phyloP scores from a whole-genome alignment of 176 grass and related monocot genomes.

The Melocanna baccifera region DNA sequence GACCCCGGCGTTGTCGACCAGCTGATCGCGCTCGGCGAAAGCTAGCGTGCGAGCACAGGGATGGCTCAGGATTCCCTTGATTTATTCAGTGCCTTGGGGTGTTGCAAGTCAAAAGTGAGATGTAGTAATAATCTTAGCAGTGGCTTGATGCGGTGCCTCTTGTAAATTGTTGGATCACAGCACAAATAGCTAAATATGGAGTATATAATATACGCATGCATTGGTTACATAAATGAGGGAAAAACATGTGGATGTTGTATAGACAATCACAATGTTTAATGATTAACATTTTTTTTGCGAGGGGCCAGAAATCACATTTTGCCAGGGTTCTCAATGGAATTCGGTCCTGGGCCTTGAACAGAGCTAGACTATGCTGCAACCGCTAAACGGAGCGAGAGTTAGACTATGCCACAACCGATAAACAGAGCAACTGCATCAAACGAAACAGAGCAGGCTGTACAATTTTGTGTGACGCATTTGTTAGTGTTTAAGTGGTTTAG shows the following conservation, averaged over 20 bases:
- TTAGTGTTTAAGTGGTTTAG: too few species aligned
- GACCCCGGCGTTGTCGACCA: slow-evolving; percentile 83
- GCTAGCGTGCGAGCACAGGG: not conserved
- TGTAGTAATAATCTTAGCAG: not conserved
- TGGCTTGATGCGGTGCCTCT: slow-evolving; percentile 8
- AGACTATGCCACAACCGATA: not conserved
- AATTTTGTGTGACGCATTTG: not conserved
- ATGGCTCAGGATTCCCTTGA: not conserved
- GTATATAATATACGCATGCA: not conserved
- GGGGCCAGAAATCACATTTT: not conserved
- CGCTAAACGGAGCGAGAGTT: not conserved
- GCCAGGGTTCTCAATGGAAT: not conserved
- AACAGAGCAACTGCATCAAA: not conserved
- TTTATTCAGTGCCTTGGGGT: not conserved
- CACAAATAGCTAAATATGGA: not conserved
- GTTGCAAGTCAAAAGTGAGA: not conserved
- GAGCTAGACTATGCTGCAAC: not conserved
- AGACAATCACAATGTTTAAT: not conserved
- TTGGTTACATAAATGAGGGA: not conserved
- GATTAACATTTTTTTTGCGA: not conserved
- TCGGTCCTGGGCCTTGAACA: not conserved
- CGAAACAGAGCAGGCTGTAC: not conserved
- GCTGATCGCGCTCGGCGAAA: slow-evolving; percentile 70
- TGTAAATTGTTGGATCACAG: slow-evolving; percentile 28
- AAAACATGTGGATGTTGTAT: not conserved